Evolutionary conservation across 257 asterid genomes (phyloP), one percentile per base, ranked within the genome.

Genomic region (Cynanchum wilfordii): DNA sequence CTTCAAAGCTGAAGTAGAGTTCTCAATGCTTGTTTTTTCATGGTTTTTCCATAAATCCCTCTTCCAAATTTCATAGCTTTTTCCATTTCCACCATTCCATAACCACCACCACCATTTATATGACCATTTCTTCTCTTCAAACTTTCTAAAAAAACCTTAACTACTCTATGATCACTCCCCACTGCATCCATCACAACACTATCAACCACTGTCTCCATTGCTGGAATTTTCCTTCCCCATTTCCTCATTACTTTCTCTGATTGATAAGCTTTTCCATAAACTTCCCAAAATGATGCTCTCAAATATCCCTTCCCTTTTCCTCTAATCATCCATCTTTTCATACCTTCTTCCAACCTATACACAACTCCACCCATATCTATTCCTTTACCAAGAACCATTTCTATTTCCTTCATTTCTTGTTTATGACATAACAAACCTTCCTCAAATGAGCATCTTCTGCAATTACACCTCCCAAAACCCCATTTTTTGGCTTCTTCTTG

Each of bases 221-320:
- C 5, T 15, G 96, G 95, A 38, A 90, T 76, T 83, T 79, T 86
- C 33, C 96, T 83, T 49, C 97, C 93, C 96, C 91, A 93, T 77
- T 83, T 87, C 76, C 88, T 82, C 85, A 80, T 85, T 77, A 74
- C 63, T 68, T 81, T 90, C 52, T 90, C 96, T 20, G 92, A 89
- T 13, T 82, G 86, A 66, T 71, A 85, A 50, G 85, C 86, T 10
- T 80, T 82, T 3, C 66, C 62, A 78, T 90, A 93, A n/a, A 90
- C 92, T 22, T 69, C 79, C 98, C 98, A 93, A 75, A 85, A 86
- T 16, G 97, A 93, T 22, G 96, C 90, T 84, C 96, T 86, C 84
- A 89, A 65, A 49, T 75, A 84, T 63, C 97, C 97, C 76, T 89
- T 93, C 36, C 87, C 96, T 60, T 75, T 88, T 22, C 94, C 98